A percentile compares a stretch with the other conserved stretches of the same genome.
Conservation (phyloP, 768 basidiomycete species). For the Suillus ampliporus region DNA sequence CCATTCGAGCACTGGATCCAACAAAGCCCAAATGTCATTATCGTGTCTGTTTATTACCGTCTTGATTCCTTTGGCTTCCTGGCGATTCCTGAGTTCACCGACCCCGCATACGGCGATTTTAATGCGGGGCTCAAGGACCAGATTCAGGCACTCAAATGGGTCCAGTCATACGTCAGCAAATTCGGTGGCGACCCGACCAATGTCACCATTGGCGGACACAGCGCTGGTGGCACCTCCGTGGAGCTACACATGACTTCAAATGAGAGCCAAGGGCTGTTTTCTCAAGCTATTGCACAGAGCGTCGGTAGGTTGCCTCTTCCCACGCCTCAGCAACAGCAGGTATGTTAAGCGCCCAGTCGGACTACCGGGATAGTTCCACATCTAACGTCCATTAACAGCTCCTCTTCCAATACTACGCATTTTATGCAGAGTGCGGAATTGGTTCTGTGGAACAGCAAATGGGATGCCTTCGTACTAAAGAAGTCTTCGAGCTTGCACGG, state of each 20-base stretch:
- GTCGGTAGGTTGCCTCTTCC: conserved; percentile 60
- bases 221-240: conserved; percentile 60
- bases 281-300: conserved; percentile 66
- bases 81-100: conserved; percentile 51
- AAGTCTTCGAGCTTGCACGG: conserved; percentile 54
- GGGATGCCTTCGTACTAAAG: conserved; percentile 55
- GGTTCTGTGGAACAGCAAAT: conserved; percentile 43
- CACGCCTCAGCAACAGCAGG: conserved; percentile 56
- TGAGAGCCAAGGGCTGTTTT: conserved; percentile 48
- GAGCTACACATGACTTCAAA: conserved; percentile 63
- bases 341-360: conserved; percentile 29
- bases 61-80: conserved; percentile 71
- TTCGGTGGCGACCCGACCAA: conserved; percentile 47
- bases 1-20: conserved; percentile 71
- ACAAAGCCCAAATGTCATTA: conserved; percentile 64
- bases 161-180: conserved; percentile 41
- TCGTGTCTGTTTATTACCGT: conserved; percentile 72
- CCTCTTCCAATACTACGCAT: conserved; percentile 57
- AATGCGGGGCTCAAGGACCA: conserved; percentile 66
- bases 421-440: conserved; percentile 55
- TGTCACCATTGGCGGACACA: conserved; percentile 64
- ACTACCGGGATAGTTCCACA: neutral
- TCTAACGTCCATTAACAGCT: conserved; percentile 39
- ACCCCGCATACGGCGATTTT: conserved; percentile 48
- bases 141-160: conserved; percentile 45